Evolutionary conservation across 148 eudicot species (phyloP), one percentile per base, ranked within the genome.

Genomic region (Amaranthus cruentus): DNA sequence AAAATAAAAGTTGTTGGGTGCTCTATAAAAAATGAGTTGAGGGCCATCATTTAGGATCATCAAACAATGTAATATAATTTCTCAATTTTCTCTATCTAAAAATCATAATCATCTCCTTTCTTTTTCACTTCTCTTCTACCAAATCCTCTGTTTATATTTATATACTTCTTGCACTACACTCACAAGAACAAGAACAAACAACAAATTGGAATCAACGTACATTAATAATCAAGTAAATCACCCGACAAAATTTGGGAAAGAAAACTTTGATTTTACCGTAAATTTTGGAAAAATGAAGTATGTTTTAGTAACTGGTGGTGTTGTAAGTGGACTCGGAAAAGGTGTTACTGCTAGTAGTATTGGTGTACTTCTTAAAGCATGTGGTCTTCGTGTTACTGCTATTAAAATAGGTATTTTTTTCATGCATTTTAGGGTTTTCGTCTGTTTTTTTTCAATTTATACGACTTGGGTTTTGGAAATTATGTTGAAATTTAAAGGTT

Each of bases 321-420:
- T 92, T 15, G 97, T 92, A 4, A 92, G 97, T 69, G 97, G 97
- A 0, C 77, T 92, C 0, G 97, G 97, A 0, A 92, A 92, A 78
- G 97, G 97, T 18, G 97, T 92, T 7, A 92, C 97, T 48, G 97
- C 97, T 3, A 92, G 97, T 81, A 92, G 97, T 85, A 85, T 90
- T 87, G 97, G 97, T 0, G 82, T 92, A 28, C 84, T 92, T 77
- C 88, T 90, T 66, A 88, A 92, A 81, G 86, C 93, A 48, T 92
- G 93, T 68, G 97, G 96, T 14, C 91, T 90, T 77, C 88, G 96
- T 54, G 88, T 91, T 77, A 91, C 97, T 69, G 83, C 95, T 73
- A 92, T 92, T 80, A 92, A 92, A 80, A 92, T 92, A 64, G 97
- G 97, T 91, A 77, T 28, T 28, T 28, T 28, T 28, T 28, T 28